phyloP scores from a whole-genome alignment of 2,329 filamentous ascomycete species.

The Sclerotinia sclerotiorum region DNA sequence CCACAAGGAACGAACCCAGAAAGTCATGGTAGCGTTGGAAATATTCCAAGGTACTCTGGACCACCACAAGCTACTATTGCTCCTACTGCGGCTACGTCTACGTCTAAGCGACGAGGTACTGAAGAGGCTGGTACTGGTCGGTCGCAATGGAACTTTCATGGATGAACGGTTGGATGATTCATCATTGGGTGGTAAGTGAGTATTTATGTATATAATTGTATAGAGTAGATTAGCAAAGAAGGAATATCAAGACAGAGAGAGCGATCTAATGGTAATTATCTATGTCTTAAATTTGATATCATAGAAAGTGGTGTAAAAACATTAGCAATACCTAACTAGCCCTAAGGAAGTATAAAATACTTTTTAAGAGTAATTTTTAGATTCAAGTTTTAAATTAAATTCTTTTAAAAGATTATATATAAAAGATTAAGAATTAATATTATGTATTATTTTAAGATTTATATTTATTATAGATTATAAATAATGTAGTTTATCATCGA shows the following conservation, averaged over 20 bases:
- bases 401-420: no score
- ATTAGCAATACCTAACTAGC: no score
- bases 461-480: no score
- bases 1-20: neutral
- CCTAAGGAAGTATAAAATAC: no score
- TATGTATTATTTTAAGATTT: no score
- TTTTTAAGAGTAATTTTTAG: no score
- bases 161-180: neutral
- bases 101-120: neutral
- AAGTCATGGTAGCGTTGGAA: neutral
- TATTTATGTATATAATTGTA: neutral
- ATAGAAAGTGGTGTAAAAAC: no score
- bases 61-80: neutral
- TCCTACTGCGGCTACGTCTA: neutral
- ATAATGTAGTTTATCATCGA: no score
- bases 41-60: neutral
- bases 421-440: no score
- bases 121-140: neutral
- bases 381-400: no score
- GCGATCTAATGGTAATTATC: no score
- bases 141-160: neutral
- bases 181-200: neutral
- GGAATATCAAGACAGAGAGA: neutral
- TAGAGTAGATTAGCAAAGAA: neutral
- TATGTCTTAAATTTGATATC: no score